Percentiles rank a stretch among this genome's conserved stretches.
phyloP scores from a whole-genome alignment of 2,329 filamentous ascomycete genomes.

The Ophiostoma pallidulum region DNA sequence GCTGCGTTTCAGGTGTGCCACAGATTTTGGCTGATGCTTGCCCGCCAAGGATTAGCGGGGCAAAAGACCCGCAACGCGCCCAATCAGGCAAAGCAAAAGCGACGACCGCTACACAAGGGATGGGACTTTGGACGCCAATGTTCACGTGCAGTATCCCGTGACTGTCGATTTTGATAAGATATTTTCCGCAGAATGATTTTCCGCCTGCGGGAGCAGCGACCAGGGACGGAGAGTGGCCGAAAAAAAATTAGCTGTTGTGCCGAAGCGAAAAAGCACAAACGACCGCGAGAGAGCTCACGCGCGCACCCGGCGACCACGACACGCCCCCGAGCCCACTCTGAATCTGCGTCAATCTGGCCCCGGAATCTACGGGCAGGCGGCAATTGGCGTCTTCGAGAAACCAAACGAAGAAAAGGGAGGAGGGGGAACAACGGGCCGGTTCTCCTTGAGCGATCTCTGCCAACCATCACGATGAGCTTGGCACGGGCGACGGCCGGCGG shows the following conservation, averaged over 20 bases:
- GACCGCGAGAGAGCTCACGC: slow-evolving; percentile 5
- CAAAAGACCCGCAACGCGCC: neutral
- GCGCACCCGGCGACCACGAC: neutral
- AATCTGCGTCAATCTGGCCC: neutral
- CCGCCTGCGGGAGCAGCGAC: too few species aligned
- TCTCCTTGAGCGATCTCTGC: neutral
- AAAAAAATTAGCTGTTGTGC: slow-evolving; percentile 16
- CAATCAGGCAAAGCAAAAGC: neutral
- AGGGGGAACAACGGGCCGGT: neutral
- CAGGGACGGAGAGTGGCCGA: slow-evolving; percentile 1
- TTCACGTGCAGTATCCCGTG: neutral
- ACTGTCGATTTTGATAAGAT: slow-evolving; percentile 7
- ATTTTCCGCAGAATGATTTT: slow-evolving; percentile 11
- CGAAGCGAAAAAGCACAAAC: slow-evolving; percentile 4
- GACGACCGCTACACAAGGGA: neutral
- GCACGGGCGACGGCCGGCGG: slow-evolving; percentile 13
- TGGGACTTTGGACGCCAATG: too few species aligned
- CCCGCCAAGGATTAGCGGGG: neutral
- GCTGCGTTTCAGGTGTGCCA: slow-evolving; percentile 37
- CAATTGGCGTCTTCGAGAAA: too few species aligned
- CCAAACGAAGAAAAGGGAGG: neutral
- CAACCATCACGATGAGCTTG: slow-evolving; percentile 10
- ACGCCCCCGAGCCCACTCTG: neutral
- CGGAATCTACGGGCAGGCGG: too few species aligned
- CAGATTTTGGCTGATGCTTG: slow-evolving; percentile 30